phyloP scores from a whole-genome alignment of 1,284 basidiomycete genomes.

The Pterulicium gracile region DNA sequence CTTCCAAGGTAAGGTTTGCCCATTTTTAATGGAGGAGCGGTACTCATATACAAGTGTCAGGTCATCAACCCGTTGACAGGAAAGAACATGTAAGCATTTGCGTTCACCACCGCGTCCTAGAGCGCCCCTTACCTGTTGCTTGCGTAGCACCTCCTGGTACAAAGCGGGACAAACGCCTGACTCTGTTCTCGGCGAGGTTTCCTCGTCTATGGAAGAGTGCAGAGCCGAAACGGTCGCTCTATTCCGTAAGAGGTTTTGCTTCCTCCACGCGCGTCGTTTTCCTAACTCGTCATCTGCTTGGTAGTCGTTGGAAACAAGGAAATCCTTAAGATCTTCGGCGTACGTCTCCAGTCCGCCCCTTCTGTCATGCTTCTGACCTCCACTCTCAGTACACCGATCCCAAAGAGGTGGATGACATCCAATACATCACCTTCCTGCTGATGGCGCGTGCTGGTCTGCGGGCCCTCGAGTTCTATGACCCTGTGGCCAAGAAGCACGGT shows the following conservation, averaged over 20 bases:
- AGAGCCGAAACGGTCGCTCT: conserved; percentile 76
- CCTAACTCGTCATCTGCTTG: conserved; percentile 7
- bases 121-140: conserved; percentile 3
- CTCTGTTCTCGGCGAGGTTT: conserved; percentile 73
- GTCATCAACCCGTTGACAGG: conserved; percentile 78
- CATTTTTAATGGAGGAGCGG: conserved; percentile 3
- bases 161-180: conserved; percentile 73
- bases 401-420: conserved; percentile 65
- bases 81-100: conserved; percentile 48
- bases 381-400: conserved; percentile 49
- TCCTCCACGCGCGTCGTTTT: not conserved
- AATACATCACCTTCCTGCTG: conserved; percentile 70
- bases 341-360: conserved; percentile 8
- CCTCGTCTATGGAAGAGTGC: conserved; percentile 83
- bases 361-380: conserved; percentile 3
- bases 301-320: conserved; percentile 61
- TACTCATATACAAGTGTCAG: conserved; percentile 21
- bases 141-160: conserved; percentile 63
- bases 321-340: conserved; percentile 70
- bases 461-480: conserved; percentile 77
- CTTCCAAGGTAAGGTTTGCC: conserved; percentile 33
- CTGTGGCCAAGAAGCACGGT: conserved; percentile 68
- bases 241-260: conserved; percentile 41
- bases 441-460: conserved; percentile 79
- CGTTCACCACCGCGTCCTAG: not conserved